Evolutionary conservation across 2,329 filamentous ascomycete genomes (phyloP).

Genomic region (Chaetomiaceae sp.): DNA sequence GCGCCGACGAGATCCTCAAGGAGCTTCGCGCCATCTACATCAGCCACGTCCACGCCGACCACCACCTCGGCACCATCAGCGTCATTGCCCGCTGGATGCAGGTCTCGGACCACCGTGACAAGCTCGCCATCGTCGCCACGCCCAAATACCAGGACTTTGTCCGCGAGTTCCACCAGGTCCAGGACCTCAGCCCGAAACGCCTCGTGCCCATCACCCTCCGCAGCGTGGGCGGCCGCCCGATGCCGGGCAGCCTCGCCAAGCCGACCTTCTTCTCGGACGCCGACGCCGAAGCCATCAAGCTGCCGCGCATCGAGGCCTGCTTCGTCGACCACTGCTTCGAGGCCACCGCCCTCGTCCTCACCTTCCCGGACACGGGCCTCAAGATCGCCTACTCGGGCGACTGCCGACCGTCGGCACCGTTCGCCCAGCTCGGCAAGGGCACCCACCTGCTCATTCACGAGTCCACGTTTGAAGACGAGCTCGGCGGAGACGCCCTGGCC

Average conservation of each 20-base stretch:
- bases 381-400: conserved; percentile 93
- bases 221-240: background rate
- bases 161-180: conserved; percentile 71
- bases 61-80: conserved; percentile 80
- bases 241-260: conserved; percentile 26
- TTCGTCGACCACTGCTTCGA: conserved; percentile 74
- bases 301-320: conserved; percentile 63
- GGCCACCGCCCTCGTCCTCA: conserved; percentile 71
- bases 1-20: conserved; percentile 66
- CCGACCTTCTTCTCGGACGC: conserved; percentile 38
- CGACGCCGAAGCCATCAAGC: conserved; percentile 47
- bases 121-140: conserved; percentile 65
- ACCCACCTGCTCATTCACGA: conserved; percentile 89
- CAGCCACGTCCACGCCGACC: conserved; percentile 92
- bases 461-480: conserved; percentile 89
- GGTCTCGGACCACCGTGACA: conserved; percentile 30
- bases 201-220: conserved; percentile 8
- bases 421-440: conserved; percentile 65
- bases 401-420: conserved; percentile 71
- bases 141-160: conserved; percentile 70
- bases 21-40: conserved; percentile 85
- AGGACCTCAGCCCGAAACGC: conserved; percentile 58
- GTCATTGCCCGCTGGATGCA: conserved; percentile 77
- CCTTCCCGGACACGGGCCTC: conserved; percentile 67
- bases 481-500: conserved; percentile 68